These are phyloP conservation scores for Candida railenensis DNA, from an alignment of 805 yeast genomes.

Conservation along the genomic window DNA sequence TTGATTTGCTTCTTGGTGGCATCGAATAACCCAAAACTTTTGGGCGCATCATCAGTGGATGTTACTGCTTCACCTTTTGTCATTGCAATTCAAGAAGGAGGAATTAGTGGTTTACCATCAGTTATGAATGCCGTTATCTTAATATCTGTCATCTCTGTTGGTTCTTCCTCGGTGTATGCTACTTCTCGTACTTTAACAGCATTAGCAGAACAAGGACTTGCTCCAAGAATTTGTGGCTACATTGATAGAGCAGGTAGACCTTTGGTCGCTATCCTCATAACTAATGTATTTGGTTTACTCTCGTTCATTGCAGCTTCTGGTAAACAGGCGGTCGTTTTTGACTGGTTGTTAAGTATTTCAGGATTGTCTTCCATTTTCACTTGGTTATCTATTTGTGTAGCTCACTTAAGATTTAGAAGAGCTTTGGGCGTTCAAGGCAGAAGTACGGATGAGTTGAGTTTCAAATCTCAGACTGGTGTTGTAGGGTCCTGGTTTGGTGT, in stretches of 20 bases:
- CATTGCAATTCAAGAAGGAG: constrained; percentile 40
- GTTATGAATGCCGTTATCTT: constrained; percentile 42
- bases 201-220: constrained; percentile 44
- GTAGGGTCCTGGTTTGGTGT: constrained; percentile 67
- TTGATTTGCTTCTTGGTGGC: constrained; percentile 71
- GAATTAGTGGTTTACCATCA: constrained; percentile 41
- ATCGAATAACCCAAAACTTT: constrained; percentile 48
- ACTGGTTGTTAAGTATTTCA: constrained; percentile 50
- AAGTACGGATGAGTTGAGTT: constrained; percentile 64
- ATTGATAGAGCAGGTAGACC: constrained; percentile 54
- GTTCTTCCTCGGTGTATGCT: constrained; percentile 42
- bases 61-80: constrained; percentile 43
- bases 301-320: constrained; percentile 46
- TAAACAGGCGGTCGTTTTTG: constrained; percentile 37
- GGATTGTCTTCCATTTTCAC: constrained; percentile 50
- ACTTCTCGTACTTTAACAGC: constrained; percentile 46
- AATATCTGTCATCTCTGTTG: constrained; percentile 41
- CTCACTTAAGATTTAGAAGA: constrained; percentile 50
- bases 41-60: constrained; percentile 36
- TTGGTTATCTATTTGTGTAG: constrained; percentile 47
- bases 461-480: constrained; percentile 65
- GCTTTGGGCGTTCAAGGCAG: constrained; percentile 69
- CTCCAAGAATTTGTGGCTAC: constrained; percentile 43
- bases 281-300: constrained; percentile 39
- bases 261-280: constrained; percentile 41